These are phyloP conservation scores for Vickermania spadyakhi DNA, from an alignment of 208 protist species.

Conservation along the genomic window DNA sequence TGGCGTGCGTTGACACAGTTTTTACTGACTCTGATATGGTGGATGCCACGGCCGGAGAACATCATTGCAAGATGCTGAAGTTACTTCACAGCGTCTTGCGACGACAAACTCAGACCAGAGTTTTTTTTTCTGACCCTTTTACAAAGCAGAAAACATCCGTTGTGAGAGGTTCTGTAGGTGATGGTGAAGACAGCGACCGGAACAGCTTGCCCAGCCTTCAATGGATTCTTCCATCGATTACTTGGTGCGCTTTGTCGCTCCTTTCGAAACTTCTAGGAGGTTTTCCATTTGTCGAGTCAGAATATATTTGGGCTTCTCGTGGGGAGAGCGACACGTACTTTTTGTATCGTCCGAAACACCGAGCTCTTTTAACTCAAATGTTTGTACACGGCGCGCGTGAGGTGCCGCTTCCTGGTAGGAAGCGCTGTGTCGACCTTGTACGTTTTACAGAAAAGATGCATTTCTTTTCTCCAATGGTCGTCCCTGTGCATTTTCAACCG, in stretches of 20 bases:
- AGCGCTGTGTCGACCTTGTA: conserved; percentile 30
- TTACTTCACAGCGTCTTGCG: neutral
- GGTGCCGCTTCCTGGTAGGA: conserved; percentile 16
- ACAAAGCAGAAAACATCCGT: too few species aligned
- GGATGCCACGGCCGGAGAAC: neutral
- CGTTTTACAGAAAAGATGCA: conserved; percentile 29
- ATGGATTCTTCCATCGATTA: conserved; percentile 51
- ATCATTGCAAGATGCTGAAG: neutral
- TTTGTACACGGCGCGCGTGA: conserved; percentile 25
- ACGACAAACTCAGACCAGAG: neutral
- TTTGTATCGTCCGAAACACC: conserved; percentile 24
- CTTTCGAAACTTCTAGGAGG: conserved; percentile 38
- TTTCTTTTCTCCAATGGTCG: conserved; percentile 1
- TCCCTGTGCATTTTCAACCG: conserved; percentile 64
- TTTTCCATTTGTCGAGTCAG: conserved; percentile 16
- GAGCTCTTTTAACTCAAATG: conserved; percentile 29
- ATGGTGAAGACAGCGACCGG: conserved; percentile 22
- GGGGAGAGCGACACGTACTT: conserved; percentile 53
- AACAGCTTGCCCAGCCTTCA: conserved; percentile 50
- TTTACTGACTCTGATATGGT: neutral
- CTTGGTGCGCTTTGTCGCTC: conserved; percentile 58
- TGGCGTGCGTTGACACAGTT: conserved; percentile 10
- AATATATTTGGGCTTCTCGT: conserved; percentile 74
- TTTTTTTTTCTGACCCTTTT: conserved; percentile 9
- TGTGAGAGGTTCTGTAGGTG: conserved; percentile 2